A percentile compares a stretch with the other conserved stretches of the same genome.
Evolutionary conservation across 176 grass and related monocot species (phyloP).

Genomic region (Carex myosuroides): DNA sequence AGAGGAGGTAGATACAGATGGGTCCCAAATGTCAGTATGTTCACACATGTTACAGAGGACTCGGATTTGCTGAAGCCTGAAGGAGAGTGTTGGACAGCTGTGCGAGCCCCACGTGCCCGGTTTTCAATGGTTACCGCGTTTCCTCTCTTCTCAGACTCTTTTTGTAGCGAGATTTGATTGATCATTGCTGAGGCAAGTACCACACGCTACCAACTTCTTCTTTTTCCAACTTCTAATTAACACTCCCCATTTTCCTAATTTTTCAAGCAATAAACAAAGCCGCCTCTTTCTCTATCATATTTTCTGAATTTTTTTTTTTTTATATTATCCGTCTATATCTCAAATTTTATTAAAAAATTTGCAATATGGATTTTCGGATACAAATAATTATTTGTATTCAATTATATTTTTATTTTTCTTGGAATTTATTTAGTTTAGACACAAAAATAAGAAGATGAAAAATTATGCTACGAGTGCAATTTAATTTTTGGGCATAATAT

Average conservation of each 20-base stretch:
- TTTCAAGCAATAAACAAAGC: conserved; percentile 8
- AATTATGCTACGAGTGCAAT: too few species aligned
- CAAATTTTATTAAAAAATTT: too few species aligned
- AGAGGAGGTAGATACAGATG: too few species aligned
- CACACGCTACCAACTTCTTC: neutral
- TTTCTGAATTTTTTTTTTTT: too few species aligned
- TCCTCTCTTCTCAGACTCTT: neutral
- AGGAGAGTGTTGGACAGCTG: neutral
- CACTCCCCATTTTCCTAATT: neutral
- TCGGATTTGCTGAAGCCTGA: neutral
- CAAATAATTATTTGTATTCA: too few species aligned
- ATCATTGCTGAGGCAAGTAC: neutral
- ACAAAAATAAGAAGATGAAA: too few species aligned
- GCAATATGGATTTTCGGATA: too few species aligned
- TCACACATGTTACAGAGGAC: neutral
- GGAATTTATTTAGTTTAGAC: too few species aligned
- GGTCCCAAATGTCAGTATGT: neutral
- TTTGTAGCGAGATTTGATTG: neutral
- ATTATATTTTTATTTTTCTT: too few species aligned
- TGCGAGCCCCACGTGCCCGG: neutral
- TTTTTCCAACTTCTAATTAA: neutral
- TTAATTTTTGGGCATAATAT: too few species aligned
- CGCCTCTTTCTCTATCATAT: too few species aligned
- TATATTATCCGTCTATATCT: too few species aligned
- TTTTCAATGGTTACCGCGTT: neutral